Evolutionary conservation across 2,329 filamentous ascomycete species (phyloP).

Genomic region (Cucurbitaria berberidis): DNA sequence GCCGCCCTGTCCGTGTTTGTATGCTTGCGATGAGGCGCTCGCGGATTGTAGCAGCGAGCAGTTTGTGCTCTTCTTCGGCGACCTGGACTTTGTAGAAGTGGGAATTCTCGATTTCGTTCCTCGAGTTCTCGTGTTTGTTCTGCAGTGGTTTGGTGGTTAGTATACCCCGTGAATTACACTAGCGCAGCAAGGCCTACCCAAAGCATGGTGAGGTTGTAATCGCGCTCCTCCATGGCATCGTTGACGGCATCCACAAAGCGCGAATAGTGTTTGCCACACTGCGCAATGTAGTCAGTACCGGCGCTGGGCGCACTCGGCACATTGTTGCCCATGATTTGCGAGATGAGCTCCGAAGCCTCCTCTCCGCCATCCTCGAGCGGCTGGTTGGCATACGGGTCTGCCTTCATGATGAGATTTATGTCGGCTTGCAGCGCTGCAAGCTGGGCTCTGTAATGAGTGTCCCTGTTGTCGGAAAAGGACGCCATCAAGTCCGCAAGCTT

Average conservation of each 20-base stretch:
- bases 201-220: slow-evolving; percentile 80
- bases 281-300: slow-evolving; percentile 70
- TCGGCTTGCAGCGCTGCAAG: slow-evolving; percentile 91
- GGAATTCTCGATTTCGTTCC: slow-evolving; percentile 62
- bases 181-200: slow-evolving; percentile 64
- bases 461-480: slow-evolving; percentile 79
- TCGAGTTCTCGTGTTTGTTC: slow-evolving; percentile 63
- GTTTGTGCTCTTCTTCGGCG: slow-evolving; percentile 67
- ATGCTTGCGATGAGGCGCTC: slow-evolving; percentile 66
- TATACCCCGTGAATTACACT: background rate
- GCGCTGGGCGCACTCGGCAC: slow-evolving; percentile 55
- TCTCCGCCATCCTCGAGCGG: slow-evolving; percentile 71
- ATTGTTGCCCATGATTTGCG: slow-evolving; percentile 51
- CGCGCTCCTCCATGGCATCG: slow-evolving; percentile 83
- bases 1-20: slow-evolving; percentile 61
- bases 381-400: slow-evolving; percentile 77
- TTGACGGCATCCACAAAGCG: slow-evolving; percentile 88
- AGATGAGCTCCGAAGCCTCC: slow-evolving; percentile 68
- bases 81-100: slow-evolving; percentile 66
- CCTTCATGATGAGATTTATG: slow-evolving; percentile 82
- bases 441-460: slow-evolving; percentile 85
- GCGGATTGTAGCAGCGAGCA: slow-evolving; percentile 64
- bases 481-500: slow-evolving; percentile 77
- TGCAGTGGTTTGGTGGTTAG: slow-evolving; percentile 39
- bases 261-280: slow-evolving; percentile 80